Evolutionary conservation across 257 asterid species (phyloP), one percentile per base, ranked within the genome.

Genomic region (Solanum etuberosum): DNA sequence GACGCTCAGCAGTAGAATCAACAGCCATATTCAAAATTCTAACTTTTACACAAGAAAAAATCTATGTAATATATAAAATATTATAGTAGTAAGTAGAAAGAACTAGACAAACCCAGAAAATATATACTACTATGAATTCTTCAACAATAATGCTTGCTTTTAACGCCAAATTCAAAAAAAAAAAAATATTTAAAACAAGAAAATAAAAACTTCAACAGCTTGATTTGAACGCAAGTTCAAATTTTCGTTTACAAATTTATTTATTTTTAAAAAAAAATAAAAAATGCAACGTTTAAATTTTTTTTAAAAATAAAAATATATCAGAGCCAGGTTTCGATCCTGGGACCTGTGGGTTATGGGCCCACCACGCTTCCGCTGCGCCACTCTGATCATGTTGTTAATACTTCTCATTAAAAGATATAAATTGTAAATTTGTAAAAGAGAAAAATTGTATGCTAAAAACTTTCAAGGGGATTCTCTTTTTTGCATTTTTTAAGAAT

Each of bases 311-410:
- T 6, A 7, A 57, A 7, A 51, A 51, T 23, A 2, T 70, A 97
- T 95, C 98, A 94, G 94, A 97, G 98, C 98, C 94, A 97, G 97
- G 99, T 95, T 95, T 97, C 98, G 96, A 95, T 95, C 99, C 98
- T 95, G 95, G 97, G 98, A 94, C 99, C 99, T 94, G 97, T 96
- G 98, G 99, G 99, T 96, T 96, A 95, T 96, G 93, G 98, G 98
- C 98, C 98, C 97, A 93, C 98, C 94, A 90, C 93, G 93, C 94
- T 90, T 92, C 63, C 63, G 63, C 63, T 54, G 63, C 63, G n/a
- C 63, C 63, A 54, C 25, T 54, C n/a, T 54, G 63, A 18, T 54
- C 2, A 6, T 54, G 63, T 18, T 54, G 5, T 54, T 18, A 51
- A 54, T 6, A 21, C 0, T 6, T 18, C 4, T 54, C 63, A 54